phyloP scores from a whole-genome alignment of 345 rosid species.

The Turnera subulata region DNA sequence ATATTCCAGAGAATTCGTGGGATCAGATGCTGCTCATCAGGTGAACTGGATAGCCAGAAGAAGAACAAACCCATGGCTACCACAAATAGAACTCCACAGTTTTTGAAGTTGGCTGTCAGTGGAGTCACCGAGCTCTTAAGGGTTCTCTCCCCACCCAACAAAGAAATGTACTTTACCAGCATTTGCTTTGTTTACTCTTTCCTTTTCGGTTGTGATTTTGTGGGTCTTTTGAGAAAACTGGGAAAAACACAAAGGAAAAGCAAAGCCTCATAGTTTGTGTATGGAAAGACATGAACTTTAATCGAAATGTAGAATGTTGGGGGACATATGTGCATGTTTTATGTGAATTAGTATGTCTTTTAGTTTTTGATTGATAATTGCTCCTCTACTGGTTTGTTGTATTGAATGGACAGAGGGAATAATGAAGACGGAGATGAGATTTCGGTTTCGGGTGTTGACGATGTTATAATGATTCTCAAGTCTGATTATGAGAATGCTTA shows the following conservation, averaged over 20 bases:
- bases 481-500: slow-evolving; percentile 73
- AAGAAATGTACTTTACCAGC: slow-evolving; percentile 22
- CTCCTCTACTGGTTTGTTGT: neutral
- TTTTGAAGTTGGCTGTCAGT: slow-evolving; percentile 57
- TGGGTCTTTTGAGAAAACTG: neutral
- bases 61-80: neutral
- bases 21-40: slow-evolving; percentile 47
- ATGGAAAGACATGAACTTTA: too few relatives aligned
- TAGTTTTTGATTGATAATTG: neutral
- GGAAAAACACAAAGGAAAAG: too few relatives aligned
- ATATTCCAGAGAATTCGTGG: slow-evolving; percentile 31
- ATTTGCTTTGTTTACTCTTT: too few relatives aligned
- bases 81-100: slow-evolving; percentile 35
- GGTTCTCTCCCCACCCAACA: slow-evolving; percentile 37
- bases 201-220: neutral
- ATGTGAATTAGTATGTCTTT: too few relatives aligned
- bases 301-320: too few relatives aligned
- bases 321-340: too few relatives aligned
- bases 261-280: too few relatives aligned
- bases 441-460: slow-evolving; percentile 42
- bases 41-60: slow-evolving; percentile 22
- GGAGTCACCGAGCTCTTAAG: slow-evolving; percentile 76
- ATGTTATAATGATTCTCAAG: slow-evolving; percentile 48
- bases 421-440: slow-evolving; percentile 28
- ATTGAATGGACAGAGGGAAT: slow-evolving; percentile 20